These are phyloP conservation scores for Hyaloperonospora brassicae DNA, from an alignment of 352 stramenopile genomes.

Conservation along the genomic window DNA sequence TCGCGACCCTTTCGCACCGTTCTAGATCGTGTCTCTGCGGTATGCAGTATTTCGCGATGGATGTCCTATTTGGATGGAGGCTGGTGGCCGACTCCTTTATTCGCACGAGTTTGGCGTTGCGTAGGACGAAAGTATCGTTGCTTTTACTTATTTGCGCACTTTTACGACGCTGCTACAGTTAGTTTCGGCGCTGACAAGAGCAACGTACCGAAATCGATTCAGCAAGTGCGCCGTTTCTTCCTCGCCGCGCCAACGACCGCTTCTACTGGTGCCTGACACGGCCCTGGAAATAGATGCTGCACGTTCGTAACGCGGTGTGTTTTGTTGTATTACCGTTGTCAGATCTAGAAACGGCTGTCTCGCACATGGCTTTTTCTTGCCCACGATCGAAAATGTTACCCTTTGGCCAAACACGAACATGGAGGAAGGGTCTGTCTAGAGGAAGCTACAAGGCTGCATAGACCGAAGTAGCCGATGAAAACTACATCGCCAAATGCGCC, in stretches of 20 bases:
- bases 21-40: no score
- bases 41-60: no score
- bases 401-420: conserved; percentile 14
- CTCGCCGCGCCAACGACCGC: conserved; percentile 3
- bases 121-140: no score
- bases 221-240: conserved; percentile 2
- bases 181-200: no score
- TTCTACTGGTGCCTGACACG: not conserved
- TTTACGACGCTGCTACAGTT: no score
- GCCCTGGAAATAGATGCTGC: not conserved
- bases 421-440: conserved; percentile 8
- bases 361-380: conserved; percentile 10
- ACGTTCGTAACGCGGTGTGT: no score
- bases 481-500: conserved; percentile 5
- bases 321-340: conserved; percentile 5
- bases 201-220: no score
- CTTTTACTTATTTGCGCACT: no score
- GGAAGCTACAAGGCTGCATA: not conserved
- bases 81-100: no score
- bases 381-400: conserved; percentile 4
- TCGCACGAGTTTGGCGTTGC: no score
- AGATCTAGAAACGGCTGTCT: conserved; percentile 6
- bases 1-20: no score
- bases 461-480: conserved; percentile 4
- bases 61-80: no score